phyloP scores from a whole-genome alignment of 2,329 filamentous ascomycete species.

The Aspergillus brasiliensis region DNA sequence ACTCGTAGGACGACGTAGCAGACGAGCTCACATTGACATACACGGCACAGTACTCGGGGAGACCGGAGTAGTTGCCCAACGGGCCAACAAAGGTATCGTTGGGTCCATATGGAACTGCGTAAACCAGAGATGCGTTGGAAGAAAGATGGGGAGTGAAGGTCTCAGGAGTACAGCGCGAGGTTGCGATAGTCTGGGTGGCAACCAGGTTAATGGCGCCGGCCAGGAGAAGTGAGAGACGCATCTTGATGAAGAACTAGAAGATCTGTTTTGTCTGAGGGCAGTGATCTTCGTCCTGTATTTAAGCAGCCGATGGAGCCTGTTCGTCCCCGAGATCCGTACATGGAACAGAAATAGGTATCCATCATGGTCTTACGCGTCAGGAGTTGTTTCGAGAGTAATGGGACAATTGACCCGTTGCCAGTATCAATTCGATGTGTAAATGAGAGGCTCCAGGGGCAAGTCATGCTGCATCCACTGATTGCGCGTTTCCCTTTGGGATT shows the following conservation, averaged over 20 bases:
- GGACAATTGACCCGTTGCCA: background rate
- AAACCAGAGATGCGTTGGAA: background rate
- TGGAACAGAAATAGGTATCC: background rate
- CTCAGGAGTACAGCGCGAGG: background rate
- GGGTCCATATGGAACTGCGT: background rate
- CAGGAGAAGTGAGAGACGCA: background rate
- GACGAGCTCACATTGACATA: conserved; percentile 1
- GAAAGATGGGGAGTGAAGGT: background rate
- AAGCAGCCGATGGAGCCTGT: background rate
- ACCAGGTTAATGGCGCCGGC: conserved; percentile 1
- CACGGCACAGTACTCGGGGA: background rate
- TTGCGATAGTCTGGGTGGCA: background rate
- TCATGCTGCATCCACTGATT: background rate
- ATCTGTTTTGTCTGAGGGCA: background rate
- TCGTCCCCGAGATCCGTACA: background rate
- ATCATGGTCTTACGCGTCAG: background rate
- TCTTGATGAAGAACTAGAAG: background rate
- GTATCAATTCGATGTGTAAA: background rate
- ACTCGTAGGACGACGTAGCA: background rate
- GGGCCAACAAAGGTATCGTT: background rate
- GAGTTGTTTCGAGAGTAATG: background rate
- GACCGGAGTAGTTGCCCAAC: background rate
- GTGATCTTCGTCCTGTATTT: background rate
- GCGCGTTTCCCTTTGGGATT: background rate
- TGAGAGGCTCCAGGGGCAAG: background rate